Conservation (phyloP, 2,329 filamentous ascomycete species). For the Colletotrichum acutatum region DNA sequence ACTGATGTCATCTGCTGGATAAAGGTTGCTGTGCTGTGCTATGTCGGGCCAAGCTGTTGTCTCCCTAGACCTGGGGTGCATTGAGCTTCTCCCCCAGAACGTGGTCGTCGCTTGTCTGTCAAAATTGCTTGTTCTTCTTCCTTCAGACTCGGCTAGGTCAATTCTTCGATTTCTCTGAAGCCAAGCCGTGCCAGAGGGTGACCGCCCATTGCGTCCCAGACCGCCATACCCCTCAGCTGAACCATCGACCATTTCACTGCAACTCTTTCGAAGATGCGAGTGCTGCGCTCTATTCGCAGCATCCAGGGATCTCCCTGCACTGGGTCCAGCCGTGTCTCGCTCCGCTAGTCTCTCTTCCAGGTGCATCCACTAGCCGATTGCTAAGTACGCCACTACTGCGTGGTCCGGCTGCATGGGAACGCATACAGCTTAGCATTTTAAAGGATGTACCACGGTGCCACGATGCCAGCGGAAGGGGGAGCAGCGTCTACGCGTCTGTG, state of each 20-base stretch:
- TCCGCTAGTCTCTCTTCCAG: constrained; percentile 15
- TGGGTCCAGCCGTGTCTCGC: constrained; percentile 29
- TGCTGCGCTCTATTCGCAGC: constrained; percentile 16
- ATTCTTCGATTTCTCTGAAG: constrained; percentile 6
- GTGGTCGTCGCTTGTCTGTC: constrained; percentile 8
- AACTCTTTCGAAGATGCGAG: not conserved
- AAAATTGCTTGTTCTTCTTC: not conserved
- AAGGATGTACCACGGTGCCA: constrained; percentile 13
- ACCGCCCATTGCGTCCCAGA: constrained; percentile 21
- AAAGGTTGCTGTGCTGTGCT: not conserved
- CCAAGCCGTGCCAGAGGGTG: constrained; percentile 11
- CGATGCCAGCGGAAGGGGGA: constrained; percentile 16
- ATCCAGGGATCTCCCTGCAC: constrained; percentile 14
- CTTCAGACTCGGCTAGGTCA: constrained; percentile 3
- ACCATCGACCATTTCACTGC: constrained; percentile 11
- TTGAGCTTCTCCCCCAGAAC: not conserved
- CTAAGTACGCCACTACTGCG: constrained; percentile 30
- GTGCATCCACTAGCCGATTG: constrained; percentile 26
- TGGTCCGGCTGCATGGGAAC: constrained; percentile 31
- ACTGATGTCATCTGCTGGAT: not conserved
- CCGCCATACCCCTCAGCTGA: constrained; percentile 33
- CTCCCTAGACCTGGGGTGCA: not conserved
- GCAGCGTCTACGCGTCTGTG: constrained; percentile 17
- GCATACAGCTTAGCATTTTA: constrained; percentile 29
- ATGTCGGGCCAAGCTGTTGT: not conserved